These are phyloP conservation scores for Allium fistulosum DNA, from an alignment of 106 monocot genomes.

Conservation along the genomic window DNA sequence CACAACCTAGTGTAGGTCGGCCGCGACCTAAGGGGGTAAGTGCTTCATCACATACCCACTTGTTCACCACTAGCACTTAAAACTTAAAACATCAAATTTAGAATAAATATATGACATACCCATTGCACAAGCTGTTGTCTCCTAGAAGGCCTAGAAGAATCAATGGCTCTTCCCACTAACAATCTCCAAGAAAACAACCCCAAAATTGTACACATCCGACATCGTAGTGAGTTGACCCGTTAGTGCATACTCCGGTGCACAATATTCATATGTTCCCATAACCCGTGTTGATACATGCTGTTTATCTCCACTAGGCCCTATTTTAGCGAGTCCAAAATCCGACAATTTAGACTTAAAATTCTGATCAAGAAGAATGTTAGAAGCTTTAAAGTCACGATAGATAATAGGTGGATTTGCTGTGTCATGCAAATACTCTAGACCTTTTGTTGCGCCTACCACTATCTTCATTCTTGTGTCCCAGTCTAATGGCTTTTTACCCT, in stretches of 20 bases:
- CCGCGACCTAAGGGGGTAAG: too few relatives aligned
- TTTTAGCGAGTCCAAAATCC: conserved; percentile 31
- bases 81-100: background rate
- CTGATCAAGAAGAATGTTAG: conserved; percentile 27
- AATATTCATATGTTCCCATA: conserved; percentile 45
- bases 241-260: conserved; percentile 39
- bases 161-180: conserved; percentile 41
- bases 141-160: conserved; percentile 17
- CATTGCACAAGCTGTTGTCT: conserved; percentile 35
- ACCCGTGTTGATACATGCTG: conserved; percentile 29
- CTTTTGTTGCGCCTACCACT: conserved; percentile 19
- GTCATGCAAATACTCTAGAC: conserved; percentile 28
- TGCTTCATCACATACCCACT: conserved; percentile 45
- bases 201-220: conserved; percentile 49
- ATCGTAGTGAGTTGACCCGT: conserved; percentile 37
- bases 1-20: too few relatives aligned
- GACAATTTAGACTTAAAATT: conserved; percentile 22
- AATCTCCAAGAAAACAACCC: conserved; percentile 41
- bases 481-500: conserved; percentile 20
- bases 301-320: conserved; percentile 25
- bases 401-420: conserved; percentile 21
- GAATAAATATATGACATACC: conserved; percentile 17
- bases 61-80: too few relatives aligned
- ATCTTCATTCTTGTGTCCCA: conserved; percentile 32
- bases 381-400: conserved; percentile 35